phyloP scores from a whole-genome alignment of 768 basidiomycete species.

The Lenzites betulinus region DNA sequence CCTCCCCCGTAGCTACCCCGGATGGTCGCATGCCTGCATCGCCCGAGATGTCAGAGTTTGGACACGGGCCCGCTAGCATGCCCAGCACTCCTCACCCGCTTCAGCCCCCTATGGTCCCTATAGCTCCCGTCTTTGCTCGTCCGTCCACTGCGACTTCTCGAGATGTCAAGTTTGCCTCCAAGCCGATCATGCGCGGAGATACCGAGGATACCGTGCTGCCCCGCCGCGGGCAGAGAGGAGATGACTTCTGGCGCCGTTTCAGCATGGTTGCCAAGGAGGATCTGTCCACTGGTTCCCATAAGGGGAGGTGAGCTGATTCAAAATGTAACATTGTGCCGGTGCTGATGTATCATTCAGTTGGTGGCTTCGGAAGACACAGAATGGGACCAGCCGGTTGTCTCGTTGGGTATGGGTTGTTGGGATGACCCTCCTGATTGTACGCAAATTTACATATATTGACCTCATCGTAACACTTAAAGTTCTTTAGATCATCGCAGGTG shows the following conservation, averaged over 20 bases:
- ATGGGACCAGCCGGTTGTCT: constrained; percentile 51
- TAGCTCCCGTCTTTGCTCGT: constrained; percentile 74
- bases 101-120: constrained; percentile 76
- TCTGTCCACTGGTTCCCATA: constrained; percentile 42
- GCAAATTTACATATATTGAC: constrained; percentile 23
- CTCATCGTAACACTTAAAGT: not conserved
- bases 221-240: constrained; percentile 68
- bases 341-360: constrained; percentile 38
- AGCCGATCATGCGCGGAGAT: constrained; percentile 66
- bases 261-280: constrained; percentile 80
- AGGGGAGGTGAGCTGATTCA: constrained; percentile 41
- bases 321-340: not conserved
- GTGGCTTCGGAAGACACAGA: constrained; percentile 70
- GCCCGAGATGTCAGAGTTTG: constrained; percentile 33
- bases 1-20: constrained; percentile 43
- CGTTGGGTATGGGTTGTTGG: constrained; percentile 74
- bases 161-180: constrained; percentile 51
- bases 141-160: constrained; percentile 44
- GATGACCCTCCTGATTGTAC: constrained; percentile 55
- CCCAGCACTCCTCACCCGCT: constrained; percentile 71
- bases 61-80: constrained; percentile 35
- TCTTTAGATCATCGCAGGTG: constrained; percentile 51
- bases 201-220: constrained; percentile 70
- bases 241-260: constrained; percentile 87
- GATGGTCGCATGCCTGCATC: constrained; percentile 35